phyloP scores from a whole-genome alignment of 2,329 filamentous ascomycete genomes.

The Scopulariopsis brevicaulis region DNA sequence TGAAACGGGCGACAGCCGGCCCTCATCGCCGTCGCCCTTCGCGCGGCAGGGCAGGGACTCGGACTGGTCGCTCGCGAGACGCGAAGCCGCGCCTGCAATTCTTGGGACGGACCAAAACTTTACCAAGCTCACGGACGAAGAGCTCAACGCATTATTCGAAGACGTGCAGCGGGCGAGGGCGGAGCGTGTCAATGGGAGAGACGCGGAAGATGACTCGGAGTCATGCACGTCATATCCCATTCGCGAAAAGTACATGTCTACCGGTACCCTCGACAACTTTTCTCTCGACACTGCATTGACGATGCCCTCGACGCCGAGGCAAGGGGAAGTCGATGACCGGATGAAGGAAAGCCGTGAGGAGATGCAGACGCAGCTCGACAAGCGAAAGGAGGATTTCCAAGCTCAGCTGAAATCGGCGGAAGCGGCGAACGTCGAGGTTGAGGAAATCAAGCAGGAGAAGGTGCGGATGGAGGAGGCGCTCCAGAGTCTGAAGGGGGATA shows the following conservation, averaged over 20 bases:
- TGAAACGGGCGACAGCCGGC: conserved; percentile 66
- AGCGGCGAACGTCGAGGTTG: conserved; percentile 64
- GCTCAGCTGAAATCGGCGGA: conserved; percentile 67
- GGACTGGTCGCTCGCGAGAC: conserved; percentile 87
- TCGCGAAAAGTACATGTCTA: conserved; percentile 91
- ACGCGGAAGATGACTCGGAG: conserved; percentile 81
- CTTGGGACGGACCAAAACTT: conserved; percentile 88
- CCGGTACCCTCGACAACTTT: conserved; percentile 89
- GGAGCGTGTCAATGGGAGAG: conserved; percentile 57
- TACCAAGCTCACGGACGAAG: conserved; percentile 79
- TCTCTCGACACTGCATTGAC: conserved; percentile 90
- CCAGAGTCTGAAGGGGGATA: conserved; percentile 69
- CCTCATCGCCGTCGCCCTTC: conserved; percentile 67
- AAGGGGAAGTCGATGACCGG: conserved; percentile 63
- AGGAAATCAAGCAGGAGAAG: conserved; percentile 77
- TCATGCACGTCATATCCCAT: conserved; percentile 79
- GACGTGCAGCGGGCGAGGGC: conserved; percentile 85
- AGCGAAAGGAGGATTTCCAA: conserved; percentile 73
- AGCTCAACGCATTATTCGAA: conserved; percentile 86
- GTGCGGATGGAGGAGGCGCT: conserved; percentile 74
- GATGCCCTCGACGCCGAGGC: conserved; percentile 83
- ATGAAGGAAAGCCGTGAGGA: conserved; percentile 67
- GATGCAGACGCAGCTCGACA: conserved; percentile 73
- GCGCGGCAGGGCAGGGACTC: conserved; percentile 61
- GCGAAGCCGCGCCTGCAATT: conserved; percentile 86